Evolutionary conservation across 257 asterid species (phyloP).

Genomic region (Primulina huaijiensis): DNA sequence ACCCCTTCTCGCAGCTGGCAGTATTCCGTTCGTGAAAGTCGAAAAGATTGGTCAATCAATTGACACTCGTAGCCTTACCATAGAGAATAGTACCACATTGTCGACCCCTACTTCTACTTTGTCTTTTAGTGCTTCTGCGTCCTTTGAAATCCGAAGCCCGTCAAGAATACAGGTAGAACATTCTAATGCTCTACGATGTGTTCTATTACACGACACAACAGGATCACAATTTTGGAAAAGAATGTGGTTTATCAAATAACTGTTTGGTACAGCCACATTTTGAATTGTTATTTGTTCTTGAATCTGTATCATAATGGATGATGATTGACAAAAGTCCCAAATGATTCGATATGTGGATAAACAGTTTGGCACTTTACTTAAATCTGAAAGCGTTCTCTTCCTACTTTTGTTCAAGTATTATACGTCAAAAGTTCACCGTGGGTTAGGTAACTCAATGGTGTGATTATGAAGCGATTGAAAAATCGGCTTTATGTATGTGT

Average conservation of each 20-base stretch:
- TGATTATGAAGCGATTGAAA: neutral
- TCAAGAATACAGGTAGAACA: constrained; percentile 74
- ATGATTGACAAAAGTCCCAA: neutral
- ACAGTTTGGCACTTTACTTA: neutral
- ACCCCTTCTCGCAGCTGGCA: constrained; percentile 86
- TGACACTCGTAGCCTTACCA: constrained; percentile 56
- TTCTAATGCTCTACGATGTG: neutral
- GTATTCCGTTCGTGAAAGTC: constrained; percentile 71
- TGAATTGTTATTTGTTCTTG: neutral
- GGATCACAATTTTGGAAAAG: neutral
- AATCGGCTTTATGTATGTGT: neutral
- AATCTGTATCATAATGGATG: neutral
- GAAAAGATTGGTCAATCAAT: constrained; percentile 78
- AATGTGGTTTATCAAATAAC: neutral
- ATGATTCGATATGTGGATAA: neutral
- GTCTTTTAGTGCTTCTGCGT: constrained; percentile 78
- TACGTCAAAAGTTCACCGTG: neutral
- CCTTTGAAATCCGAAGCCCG: constrained; percentile 77
- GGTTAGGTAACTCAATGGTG: neutral
- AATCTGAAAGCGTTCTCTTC: no score
- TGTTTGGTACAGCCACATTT: neutral
- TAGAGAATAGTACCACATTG: constrained; percentile 62
- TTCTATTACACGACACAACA: neutral
- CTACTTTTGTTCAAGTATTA: neutral
- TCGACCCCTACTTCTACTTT: constrained; percentile 65